Conservation (phyloP, 2,329 filamentous ascomycete species). For the Pseudofabraea citricarpa region DNA sequence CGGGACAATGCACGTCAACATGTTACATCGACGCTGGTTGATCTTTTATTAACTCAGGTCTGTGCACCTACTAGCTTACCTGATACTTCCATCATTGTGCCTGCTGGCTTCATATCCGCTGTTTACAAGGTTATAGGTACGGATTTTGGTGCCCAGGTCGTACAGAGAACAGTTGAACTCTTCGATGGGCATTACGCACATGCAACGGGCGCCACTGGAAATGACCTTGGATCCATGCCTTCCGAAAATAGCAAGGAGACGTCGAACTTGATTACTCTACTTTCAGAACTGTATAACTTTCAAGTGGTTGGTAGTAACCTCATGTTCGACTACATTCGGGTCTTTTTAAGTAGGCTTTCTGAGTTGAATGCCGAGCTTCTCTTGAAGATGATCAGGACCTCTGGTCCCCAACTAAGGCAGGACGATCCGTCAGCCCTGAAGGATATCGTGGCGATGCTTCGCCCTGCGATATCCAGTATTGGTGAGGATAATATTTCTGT, state of each 20-base stretch:
- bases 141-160: conserved; percentile 82
- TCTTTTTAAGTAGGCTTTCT: conserved; percentile 69
- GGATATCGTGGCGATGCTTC: conserved; percentile 78
- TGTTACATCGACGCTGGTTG: conserved; percentile 75
- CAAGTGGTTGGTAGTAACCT: conserved; percentile 78
- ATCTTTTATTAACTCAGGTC: conserved; percentile 73
- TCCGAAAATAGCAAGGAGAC: conserved; percentile 49
- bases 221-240: conserved; percentile 21
- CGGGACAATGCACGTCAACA: conserved; percentile 79
- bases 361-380: conserved; percentile 87
- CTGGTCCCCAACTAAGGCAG: conserved; percentile 75
- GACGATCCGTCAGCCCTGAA: conserved; percentile 87
- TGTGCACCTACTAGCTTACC: conserved; percentile 73
- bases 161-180: conserved; percentile 71
- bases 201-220: conserved; percentile 28
- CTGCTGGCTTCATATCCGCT: conserved; percentile 84
- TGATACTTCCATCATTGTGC: conserved; percentile 86
- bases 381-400: conserved; percentile 76
- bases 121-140: conserved; percentile 82
- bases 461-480: conserved; percentile 62
- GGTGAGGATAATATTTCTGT: conserved; percentile 72
- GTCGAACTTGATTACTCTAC: conserved; percentile 74
- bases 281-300: conserved; percentile 89
- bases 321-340: conserved; percentile 84
- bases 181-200: conserved; percentile 64